phyloP scores from a whole-genome alignment of 148 eudicot genomes.

The Agrostemma githago region DNA sequence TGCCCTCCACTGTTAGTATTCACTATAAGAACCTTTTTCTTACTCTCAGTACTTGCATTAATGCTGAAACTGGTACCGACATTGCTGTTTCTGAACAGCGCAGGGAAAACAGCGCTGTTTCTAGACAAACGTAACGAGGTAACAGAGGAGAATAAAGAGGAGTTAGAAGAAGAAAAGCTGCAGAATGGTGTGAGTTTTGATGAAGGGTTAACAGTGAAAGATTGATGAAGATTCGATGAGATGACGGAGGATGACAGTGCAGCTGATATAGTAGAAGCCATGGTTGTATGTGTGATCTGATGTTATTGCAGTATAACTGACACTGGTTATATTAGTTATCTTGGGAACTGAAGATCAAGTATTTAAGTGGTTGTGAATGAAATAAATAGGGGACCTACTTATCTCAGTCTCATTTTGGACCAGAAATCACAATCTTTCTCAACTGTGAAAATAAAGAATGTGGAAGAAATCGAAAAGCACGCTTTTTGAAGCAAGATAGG shows the following conservation, averaged over 20 bases:
- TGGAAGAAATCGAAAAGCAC: not conserved
- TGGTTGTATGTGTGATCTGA: conserved; percentile 32
- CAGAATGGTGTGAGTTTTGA: conserved; percentile 29
- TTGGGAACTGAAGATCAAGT: conserved; percentile 15
- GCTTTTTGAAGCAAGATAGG: no score
- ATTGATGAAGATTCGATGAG: conserved; percentile 26
- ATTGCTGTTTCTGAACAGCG: conserved; percentile 22
- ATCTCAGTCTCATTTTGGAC: conserved; percentile 21
- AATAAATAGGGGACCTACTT: conserved; percentile 29
- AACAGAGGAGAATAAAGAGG: conserved; percentile 26
- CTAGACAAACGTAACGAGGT: conserved; percentile 1
- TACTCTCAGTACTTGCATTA: conserved; percentile 40
- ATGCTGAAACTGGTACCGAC: conserved; percentile 24
- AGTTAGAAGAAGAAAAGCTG: conserved; percentile 26
- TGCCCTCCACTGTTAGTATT: conserved; percentile 90
- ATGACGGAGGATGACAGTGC: conserved; percentile 38
- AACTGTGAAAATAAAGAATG: not conserved
- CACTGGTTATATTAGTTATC: not conserved
- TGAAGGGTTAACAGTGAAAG: conserved; percentile 8
- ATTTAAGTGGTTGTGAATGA: conserved; percentile 20
- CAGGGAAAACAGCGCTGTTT: conserved; percentile 17
- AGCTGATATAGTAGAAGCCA: conserved; percentile 53
- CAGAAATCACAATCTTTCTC: not conserved
- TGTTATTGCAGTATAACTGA: not conserved
- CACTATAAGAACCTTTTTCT: conserved; percentile 76